Evolutionary conservation across 164 flowering plant species (phyloP), one percentile per base, ranked within the genome.

Genomic region (Pachysandra terminalis): DNA sequence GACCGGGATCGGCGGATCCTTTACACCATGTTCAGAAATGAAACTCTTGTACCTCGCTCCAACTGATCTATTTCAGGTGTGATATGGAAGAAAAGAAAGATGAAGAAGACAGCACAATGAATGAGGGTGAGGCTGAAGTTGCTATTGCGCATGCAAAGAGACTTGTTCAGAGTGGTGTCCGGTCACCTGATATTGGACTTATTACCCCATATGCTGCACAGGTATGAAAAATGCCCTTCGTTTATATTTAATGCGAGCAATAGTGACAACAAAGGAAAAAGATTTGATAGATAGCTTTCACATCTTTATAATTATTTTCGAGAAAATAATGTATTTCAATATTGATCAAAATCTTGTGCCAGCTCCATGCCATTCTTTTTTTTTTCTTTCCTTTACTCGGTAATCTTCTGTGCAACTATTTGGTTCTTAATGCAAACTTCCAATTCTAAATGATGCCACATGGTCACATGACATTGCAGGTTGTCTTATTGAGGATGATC

Each of bases 1-100:
- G n/a, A n/a, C n/a, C n/a, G n/a, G n/a, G n/a, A n/a, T n/a, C n/a
- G n/a, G n/a, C n/a, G n/a, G n/a, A n/a, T n/a, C n/a, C n/a, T n/a
- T n/a, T n/a, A n/a, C n/a, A n/a, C n/a, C n/a, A n/a, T n/a, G n/a
- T n/a, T n/a, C n/a, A n/a, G 51, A 45, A 10, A 45, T 45, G 64
- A 17, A 58, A 16, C 9, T 35, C 22, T 19, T 66, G 15, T 22
- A 26, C 57, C 32, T 68, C 45, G 0, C 22, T 23, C 15, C 22
- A 69, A 35, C 21, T 48, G 26, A 48, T 64, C 40, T 40, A 27
- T 67, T 79, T 66, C 85, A 95, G 99, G 68, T 96, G 99, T 77
- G 99, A 96, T 73, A 93, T 96, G 99, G 98, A 93, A 73, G 99
- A 96, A 71, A 93, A 90, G 77, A 96, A 96, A 80, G 98, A 96